A percentile compares a stretch with the other conserved stretches of the same genome.
Evolutionary conservation across 83 land plant genomes (phyloP).

Genomic region (Diphasiastrum complanatum): DNA sequence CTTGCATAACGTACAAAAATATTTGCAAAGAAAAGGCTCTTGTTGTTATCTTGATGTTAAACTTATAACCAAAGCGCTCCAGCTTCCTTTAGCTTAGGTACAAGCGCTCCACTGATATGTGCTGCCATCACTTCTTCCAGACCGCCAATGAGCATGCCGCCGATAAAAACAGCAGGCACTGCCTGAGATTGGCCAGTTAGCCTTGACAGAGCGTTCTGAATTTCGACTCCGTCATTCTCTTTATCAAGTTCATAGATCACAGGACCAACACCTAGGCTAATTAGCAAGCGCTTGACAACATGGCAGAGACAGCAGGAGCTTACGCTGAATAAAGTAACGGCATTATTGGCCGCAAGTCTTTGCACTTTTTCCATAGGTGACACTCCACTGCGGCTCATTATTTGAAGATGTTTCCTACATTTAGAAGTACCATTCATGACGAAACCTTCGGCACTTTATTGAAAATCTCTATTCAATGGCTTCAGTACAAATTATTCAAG

Average conservation of each 20-base stretch:
- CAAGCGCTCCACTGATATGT: slow-evolving; percentile 3
- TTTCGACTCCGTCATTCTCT: background rate
- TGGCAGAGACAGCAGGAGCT: slow-evolving; percentile 6
- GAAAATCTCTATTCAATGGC: too few species aligned
- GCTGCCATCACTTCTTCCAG: background rate
- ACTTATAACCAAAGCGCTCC: slow-evolving; percentile 12
- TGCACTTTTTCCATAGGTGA: background rate
- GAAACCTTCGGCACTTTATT: too few species aligned
- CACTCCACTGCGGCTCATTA: too few species aligned
- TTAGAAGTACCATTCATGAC: too few species aligned
- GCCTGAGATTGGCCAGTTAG: background rate
- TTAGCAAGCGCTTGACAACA: slow-evolving; percentile 2
- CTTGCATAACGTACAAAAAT: too few species aligned
- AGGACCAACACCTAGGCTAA: background rate
- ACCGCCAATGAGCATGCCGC: background rate
- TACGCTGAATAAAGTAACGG: background rate
- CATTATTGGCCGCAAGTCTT: background rate
- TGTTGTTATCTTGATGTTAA: too few species aligned
- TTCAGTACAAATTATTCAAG: too few species aligned
- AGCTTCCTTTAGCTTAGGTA: slow-evolving; percentile 6
- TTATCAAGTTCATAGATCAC: slow-evolving; percentile 6
- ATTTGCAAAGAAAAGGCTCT: too few species aligned
- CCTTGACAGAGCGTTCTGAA: background rate
- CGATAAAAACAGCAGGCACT: slow-evolving; percentile 2
- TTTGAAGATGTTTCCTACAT: too few species aligned